Base-by-base conservation (phyloP, 441 rosid genomes). In the Gossypium laxum region DNA sequence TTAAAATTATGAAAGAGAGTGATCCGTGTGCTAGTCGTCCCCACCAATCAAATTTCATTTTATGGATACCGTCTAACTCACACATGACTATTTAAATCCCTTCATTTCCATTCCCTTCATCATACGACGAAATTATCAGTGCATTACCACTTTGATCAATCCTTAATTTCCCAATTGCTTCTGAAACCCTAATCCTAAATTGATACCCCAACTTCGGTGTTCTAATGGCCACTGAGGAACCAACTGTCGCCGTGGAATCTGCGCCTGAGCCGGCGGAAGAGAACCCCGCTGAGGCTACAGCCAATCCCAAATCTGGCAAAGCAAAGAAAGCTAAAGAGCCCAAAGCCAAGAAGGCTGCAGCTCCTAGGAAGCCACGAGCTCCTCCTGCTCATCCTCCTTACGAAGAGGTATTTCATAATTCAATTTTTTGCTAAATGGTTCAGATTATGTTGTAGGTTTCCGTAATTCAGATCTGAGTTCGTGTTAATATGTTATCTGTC, bases 351-450 rank as follows among this genome's bases (percentile, higher is more conserved):
- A 92, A 89, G 67, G 68, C 83, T 3, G 74, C 83, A 24, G 77
- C 83, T 48, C 74, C 88, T 0, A 87, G 14, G 87, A 89, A 84
- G 75, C 77, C 80, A 4, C 74, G 79, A 15, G 3, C 6, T 2
- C 78, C 87, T 38, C 56, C 96, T 0, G 22, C 88, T 24, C 97
- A 93, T 32, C 98, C 98, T 77, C 57, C 93, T 0, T 93, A 88
- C 43, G 91, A 87, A 74, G 93, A 88, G 96, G 98, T 91, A 12
- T 2, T 2, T 24, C 5, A 47, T 0, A 2, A 15, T 69, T 54
- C 17, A 4, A 19, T 24, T 1, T 11, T 52, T 30, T 58, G 19
- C 2, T 60, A 47, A 50, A 14, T 50, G 10, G 38, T 34, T 66
- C 10, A 2, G 1, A 15, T 14, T 5, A 0, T 30, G 0, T 1